Base-by-base conservation (phyloP, 176 grass and related monocot species). In the Raddia guianensis region DNA sequence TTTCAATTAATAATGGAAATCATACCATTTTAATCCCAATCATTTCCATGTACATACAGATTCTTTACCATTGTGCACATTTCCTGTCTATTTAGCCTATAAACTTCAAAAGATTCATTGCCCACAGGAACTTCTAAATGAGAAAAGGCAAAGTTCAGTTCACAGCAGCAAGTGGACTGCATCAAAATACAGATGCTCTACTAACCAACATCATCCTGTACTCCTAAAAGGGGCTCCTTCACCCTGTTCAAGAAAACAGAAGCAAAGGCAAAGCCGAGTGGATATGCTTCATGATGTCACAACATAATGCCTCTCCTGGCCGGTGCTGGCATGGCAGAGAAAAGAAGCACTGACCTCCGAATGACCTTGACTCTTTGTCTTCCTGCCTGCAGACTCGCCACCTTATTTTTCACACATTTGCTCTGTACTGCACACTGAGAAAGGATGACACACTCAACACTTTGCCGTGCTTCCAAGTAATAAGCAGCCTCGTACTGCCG, bases 1-100 rank as follows among this genome's bases (percentile, higher is more conserved):
- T 9, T 79, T 83, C 53, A 75, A 74, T 13, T 62, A 63, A 80
- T 80, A 88, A 70, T 63, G 76, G 16, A 70, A 68, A 75, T 62
- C 63, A 48, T 70, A 11, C 7, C 18, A 52, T 40, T 12, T 56
- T 53, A 12, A 43, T 68, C 50, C 47, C 16, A 21, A 21, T 51
- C 49, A 57, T 19, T 87, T 75, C 18, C 49, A 61, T 61, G 5
- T 55, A 10, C 13, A 59, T 64, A 5, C 18, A 6, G 66, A 49
- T 44, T 49, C 8, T 42, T n/a, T 68, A 63, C 27, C 4, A 40
- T 62, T 64, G 49, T 37, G 13, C 49, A 27, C 4, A 48, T 73
- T 14, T 55, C 51, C 0, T 21, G 13, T 54, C 49, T 40, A 59
- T 34, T 61, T 35, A 81, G 11, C n/a, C 4, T 60, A 57, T 60